These are phyloP conservation scores for Fusarium sp. DNA, from an alignment of 2,329 filamentous ascomycete genomes.

Conservation along the genomic window DNA sequence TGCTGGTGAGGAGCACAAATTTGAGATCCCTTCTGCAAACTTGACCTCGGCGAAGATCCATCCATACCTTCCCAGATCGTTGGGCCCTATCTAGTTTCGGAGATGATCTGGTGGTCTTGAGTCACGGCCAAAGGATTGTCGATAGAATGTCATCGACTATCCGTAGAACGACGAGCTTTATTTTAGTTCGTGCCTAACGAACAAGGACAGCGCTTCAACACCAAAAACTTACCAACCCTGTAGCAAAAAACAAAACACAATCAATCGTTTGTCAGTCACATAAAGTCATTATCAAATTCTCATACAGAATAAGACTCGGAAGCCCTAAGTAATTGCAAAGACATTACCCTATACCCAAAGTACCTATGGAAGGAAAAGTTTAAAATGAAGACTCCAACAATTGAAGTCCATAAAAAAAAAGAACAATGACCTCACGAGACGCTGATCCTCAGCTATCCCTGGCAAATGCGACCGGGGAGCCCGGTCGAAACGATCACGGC, in stretches of 20 bases:
- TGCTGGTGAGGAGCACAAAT: background rate
- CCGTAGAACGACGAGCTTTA: background rate
- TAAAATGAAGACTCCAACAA: conserved; percentile 14
- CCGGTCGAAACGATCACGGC: conserved; percentile 30
- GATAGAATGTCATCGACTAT: background rate
- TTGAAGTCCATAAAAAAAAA: conserved; percentile 18
- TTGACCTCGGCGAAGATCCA: conserved; percentile 6
- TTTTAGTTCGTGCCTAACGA: background rate
- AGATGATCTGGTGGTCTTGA: conserved; percentile 3
- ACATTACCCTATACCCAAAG: background rate
- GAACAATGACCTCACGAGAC: conserved; percentile 43
- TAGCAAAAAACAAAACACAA: too few species aligned
- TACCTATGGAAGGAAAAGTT: conserved; percentile 11
- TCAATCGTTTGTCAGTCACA: background rate
- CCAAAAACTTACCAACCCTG: background rate
- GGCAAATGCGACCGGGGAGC: conserved; percentile 24
- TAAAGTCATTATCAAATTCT: background rate
- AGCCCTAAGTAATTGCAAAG: background rate
- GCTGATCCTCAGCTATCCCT: conserved; percentile 19
- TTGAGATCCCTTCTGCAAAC: background rate
- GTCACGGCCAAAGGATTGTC: background rate
- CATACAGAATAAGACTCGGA: background rate
- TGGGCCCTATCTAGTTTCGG: background rate
- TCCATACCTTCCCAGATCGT: background rate
- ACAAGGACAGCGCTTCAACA: background rate